Evolutionary conservation across 2,329 filamentous ascomycete genomes (phyloP).

Genomic region (Fusarium sp.): DNA sequence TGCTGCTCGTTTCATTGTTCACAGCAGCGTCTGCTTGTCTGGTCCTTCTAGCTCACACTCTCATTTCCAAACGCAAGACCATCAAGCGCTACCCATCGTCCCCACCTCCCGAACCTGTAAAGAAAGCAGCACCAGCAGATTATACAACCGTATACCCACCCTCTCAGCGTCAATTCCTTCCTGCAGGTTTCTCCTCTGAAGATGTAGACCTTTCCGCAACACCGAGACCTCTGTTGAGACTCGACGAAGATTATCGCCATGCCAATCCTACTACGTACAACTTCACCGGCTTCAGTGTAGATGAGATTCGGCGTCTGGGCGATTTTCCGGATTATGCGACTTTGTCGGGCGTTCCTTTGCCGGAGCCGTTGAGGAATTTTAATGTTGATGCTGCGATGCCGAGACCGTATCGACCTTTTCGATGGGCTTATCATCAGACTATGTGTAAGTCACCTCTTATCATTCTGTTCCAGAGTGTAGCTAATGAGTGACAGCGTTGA

Average conservation of each 20-base stretch:
- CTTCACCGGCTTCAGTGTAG: constrained; percentile 75
- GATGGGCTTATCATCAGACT: constrained; percentile 89
- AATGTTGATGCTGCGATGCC: constrained; percentile 74
- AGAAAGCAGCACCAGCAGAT: constrained; percentile 28
- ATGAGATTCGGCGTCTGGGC: constrained; percentile 76
- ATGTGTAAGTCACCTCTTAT: constrained; percentile 71
- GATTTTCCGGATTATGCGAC: constrained; percentile 83
- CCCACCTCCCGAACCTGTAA: constrained; percentile 30
- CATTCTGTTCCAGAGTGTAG: background rate
- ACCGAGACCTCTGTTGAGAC: constrained; percentile 44
- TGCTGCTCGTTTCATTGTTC: constrained; percentile 14
- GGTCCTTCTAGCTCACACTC: constrained; percentile 23
- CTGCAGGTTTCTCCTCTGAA: background rate
- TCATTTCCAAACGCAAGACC: constrained; percentile 37
- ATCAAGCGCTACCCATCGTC: constrained; percentile 22
- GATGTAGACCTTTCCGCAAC: constrained; percentile 23
- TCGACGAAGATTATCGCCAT: constrained; percentile 51
- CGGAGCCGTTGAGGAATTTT: constrained; percentile 71
- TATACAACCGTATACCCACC: constrained; percentile 47
- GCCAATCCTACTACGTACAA: constrained; percentile 60
- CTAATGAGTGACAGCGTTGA: constrained; percentile 69
- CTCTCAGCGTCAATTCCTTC: constrained; percentile 36
- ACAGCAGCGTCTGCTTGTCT: constrained; percentile 22
- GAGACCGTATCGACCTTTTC: constrained; percentile 81
- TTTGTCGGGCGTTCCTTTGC: constrained; percentile 79